Base-by-base conservation (phyloP, 192 early-diverging fungal species). In the Coemansia nantahalensis region DNA sequence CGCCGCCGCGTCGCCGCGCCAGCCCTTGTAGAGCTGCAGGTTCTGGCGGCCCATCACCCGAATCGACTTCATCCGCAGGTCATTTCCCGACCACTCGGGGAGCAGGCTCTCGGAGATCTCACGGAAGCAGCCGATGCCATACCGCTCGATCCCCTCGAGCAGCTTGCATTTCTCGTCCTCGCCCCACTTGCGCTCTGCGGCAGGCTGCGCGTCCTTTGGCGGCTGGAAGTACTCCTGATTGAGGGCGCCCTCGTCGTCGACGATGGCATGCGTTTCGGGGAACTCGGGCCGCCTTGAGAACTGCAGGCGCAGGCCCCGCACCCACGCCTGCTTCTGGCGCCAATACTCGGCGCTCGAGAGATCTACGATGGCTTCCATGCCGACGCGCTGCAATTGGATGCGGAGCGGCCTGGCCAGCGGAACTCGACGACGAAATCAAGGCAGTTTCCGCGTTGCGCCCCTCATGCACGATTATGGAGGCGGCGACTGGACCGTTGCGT, bases 111-210 rank as follows among this genome's bases (percentile, higher is more conserved):
- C 87, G 0, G 90, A 86, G 26, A 92, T 92, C 54, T 90, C 89
- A 36, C 88, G 79, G 59, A 93, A 94, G 53, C 92, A 90, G 12
- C 92, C 90, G 60, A 94, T 90, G 11, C 90, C 92, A 44, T 89
- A 74, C 45, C 79, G 86, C 54, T 82, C 86, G 37, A 94, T 90
- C 7, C 92, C 90, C 43, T 87, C 77, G 28, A 92, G 83, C 23
- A 94, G 67, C 39, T 88, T 67, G 30, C 47, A 48, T 30, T 84
- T 82, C 62, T 94, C 88, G n/a, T 80, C 81, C 4, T 90, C 90
- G 14, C 85, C 89, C 91, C 91, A 93, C 66, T 90, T 89, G 40
- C 90, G 80, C 35, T 85, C 85, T 31, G 60, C 51, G 45, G 70
- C 64, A 4, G 78, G 59, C 22, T 75, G 45, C 23, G 70, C 75